These are phyloP conservation scores for Scedosporium boydii DNA, from an alignment of 2,329 filamentous ascomycete genomes.

Conservation along the genomic window DNA sequence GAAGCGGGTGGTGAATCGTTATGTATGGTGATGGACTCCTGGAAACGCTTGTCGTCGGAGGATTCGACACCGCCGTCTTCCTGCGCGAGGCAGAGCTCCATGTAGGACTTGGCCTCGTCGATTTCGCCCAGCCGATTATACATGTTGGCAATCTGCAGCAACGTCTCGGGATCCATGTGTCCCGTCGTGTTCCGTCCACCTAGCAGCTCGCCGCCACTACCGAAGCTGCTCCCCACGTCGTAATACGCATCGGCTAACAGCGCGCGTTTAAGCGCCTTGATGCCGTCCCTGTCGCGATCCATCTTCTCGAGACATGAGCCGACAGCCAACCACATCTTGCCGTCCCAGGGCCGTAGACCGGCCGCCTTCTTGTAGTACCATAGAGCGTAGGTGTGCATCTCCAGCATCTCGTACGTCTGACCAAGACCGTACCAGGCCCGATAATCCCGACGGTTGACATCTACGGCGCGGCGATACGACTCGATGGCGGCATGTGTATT, in stretches of 20 bases:
- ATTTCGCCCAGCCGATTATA: conserved; percentile 74
- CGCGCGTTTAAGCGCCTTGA: conserved; percentile 89
- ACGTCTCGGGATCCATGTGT: conserved; percentile 78
- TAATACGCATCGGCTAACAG: conserved; percentile 82
- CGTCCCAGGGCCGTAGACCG: conserved; percentile 86
- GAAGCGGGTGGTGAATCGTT: conserved; percentile 38
- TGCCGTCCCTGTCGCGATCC: conserved; percentile 76
- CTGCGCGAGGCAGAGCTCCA: conserved; percentile 91
- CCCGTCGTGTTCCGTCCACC: conserved; percentile 40
- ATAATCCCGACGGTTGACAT: conserved; percentile 93
- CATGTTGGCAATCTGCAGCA: conserved; percentile 81
- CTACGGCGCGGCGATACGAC: conserved; percentile 88
- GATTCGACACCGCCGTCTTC: conserved; percentile 60
- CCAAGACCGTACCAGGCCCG: conserved; percentile 96
- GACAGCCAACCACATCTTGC: conserved; percentile 98
- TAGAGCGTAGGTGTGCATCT: conserved; percentile 94
- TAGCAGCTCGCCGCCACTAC: conserved; percentile 33
- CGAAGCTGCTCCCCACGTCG: conserved; percentile 51
- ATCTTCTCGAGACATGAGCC: conserved; percentile 88
- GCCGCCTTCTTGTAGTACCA: conserved; percentile 98
- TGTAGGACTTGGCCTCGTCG: conserved; percentile 79
- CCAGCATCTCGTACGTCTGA: conserved; percentile 93
- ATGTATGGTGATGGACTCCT: conserved; percentile 44
- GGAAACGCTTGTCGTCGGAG: conserved; percentile 29
- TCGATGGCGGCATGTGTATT: conserved; percentile 98